Percentiles rank a stretch among this genome's conserved stretches.
Conservation (phyloP, 2,329 filamentous ascomycete genomes). For the Fusarium tanahbumbuense region DNA sequence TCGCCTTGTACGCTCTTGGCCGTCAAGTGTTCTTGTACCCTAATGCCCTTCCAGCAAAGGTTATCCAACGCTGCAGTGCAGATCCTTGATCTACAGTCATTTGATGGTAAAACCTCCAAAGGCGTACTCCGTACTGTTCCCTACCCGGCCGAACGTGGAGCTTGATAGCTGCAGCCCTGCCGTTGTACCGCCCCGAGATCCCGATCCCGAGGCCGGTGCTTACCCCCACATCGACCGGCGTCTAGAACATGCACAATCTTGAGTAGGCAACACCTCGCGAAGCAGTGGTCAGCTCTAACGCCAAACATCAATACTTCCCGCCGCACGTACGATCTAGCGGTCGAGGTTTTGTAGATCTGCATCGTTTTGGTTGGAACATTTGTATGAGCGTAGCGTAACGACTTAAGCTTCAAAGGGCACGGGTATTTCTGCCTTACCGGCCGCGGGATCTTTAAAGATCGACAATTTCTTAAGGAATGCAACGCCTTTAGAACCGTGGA, state of each 20-base stretch:
- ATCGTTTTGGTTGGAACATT: background rate
- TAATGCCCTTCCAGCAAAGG: background rate
- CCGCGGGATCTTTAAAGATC: background rate
- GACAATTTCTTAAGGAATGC: constrained; percentile 2
- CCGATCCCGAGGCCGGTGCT: constrained; percentile 3
- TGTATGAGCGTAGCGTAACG: background rate
- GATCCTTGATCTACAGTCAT: background rate
- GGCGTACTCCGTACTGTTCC: background rate
- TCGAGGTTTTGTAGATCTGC: background rate
- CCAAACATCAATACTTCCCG: background rate
- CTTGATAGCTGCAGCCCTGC: constrained; percentile 24
- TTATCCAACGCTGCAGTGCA: background rate
- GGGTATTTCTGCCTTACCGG: background rate
- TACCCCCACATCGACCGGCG: constrained; percentile 7
- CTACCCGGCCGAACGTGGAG: background rate
- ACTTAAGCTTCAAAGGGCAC: background rate
- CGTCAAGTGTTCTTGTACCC: background rate
- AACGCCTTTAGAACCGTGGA: background rate
- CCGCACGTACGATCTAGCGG: background rate
- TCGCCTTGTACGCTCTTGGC: background rate
- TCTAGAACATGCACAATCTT: constrained; percentile 8
- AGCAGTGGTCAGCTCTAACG: background rate
- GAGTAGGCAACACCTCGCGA: background rate
- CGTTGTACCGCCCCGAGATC: constrained; percentile 19
- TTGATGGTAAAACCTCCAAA: background rate